Evolutionary conservation across 2,329 filamentous ascomycete genomes (phyloP).

Genomic region (Emmonsiellopsis sp.): DNA sequence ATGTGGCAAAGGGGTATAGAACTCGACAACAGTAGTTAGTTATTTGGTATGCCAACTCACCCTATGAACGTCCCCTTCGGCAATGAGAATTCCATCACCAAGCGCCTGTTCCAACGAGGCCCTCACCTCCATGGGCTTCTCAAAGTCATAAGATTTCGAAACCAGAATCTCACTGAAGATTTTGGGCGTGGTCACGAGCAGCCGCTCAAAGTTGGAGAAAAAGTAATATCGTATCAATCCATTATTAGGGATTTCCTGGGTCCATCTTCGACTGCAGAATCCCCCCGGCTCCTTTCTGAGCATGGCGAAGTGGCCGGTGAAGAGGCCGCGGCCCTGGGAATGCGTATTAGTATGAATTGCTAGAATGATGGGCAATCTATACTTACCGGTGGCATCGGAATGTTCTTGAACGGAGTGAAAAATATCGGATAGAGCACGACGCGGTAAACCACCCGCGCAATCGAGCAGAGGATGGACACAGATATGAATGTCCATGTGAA

Average conservation of each 20-base stretch:
- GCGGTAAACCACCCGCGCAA: slow-evolving; percentile 16
- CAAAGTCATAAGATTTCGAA: slow-evolving; percentile 60
- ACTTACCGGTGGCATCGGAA: slow-evolving; percentile 46
- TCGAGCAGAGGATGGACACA: not conserved
- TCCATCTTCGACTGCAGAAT: slow-evolving; percentile 38
- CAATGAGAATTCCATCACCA: slow-evolving; percentile 50
- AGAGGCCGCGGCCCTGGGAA: slow-evolving; percentile 29
- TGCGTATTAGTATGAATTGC: not conserved
- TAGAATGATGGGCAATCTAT: not conserved
- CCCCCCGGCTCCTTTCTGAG: slow-evolving; percentile 34
- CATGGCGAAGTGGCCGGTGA: slow-evolving; percentile 37
- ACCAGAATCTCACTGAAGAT: slow-evolving; percentile 62
- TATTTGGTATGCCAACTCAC: slow-evolving; percentile 19
- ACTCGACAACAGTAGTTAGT: not conserved
- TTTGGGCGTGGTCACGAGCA: slow-evolving; percentile 55
- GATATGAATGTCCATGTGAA: slow-evolving; percentile 5
- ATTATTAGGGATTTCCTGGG: slow-evolving; percentile 53
- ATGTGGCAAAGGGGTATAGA: not conserved
- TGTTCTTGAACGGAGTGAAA: slow-evolving; percentile 49
- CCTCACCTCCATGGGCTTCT: slow-evolving; percentile 49
- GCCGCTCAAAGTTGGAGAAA: slow-evolving; percentile 53
- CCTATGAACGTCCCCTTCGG: slow-evolving; percentile 88
- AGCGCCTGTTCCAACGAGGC: slow-evolving; percentile 26
- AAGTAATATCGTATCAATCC: slow-evolving; percentile 60
- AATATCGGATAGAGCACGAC: slow-evolving; percentile 49